A percentile compares a stretch with the other conserved stretches of the same genome.
Conservation (phyloP, 331 rosid species). For the Saraca asoca region DNA sequence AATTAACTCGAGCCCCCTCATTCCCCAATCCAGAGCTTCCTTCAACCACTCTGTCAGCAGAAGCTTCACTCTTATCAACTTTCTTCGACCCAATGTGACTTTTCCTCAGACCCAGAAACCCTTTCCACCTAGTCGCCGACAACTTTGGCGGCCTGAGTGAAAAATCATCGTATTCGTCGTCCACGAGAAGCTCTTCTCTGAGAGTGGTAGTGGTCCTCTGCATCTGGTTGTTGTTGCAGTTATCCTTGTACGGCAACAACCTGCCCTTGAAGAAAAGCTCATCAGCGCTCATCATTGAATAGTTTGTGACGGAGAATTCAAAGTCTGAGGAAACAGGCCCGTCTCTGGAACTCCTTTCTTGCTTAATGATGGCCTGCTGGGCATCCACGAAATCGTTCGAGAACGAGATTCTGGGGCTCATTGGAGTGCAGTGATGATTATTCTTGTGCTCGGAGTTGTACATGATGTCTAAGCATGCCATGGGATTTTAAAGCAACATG, state of each 20-base stretch:
- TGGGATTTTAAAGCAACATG: conserved; percentile 57
- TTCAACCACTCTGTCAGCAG: conserved; percentile 32
- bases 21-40: conserved; percentile 43
- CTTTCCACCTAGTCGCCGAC: conserved; percentile 71
- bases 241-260: conserved; percentile 73
- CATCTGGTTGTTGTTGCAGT: conserved; percentile 39
- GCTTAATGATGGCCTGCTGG: conserved; percentile 54
- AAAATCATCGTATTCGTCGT: conserved; percentile 44
- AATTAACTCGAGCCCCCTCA: conserved; percentile 37
- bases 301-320: conserved; percentile 77
- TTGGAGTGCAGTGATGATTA: conserved; percentile 51
- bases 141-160: conserved; percentile 69
- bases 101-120: conserved; percentile 73
- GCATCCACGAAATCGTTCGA: conserved; percentile 84
- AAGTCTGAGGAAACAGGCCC: conserved; percentile 70
- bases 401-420: conserved; percentile 96
- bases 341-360: conserved; percentile 53
- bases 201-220: conserved; percentile 75
- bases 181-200: conserved; percentile 72
- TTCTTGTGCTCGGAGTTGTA: conserved; percentile 74
- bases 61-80: conserved; percentile 44
- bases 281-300: conserved; percentile 93
- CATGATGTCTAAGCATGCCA: conserved; percentile 95
- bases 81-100: conserved; percentile 70
- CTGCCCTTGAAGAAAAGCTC: conserved; percentile 90